A percentile compares a stretch with the other conserved stretches of the same genome.
phyloP scores from a whole-genome alignment of 768 basidiomycete genomes.

The Cubamyces lactineus region DNA sequence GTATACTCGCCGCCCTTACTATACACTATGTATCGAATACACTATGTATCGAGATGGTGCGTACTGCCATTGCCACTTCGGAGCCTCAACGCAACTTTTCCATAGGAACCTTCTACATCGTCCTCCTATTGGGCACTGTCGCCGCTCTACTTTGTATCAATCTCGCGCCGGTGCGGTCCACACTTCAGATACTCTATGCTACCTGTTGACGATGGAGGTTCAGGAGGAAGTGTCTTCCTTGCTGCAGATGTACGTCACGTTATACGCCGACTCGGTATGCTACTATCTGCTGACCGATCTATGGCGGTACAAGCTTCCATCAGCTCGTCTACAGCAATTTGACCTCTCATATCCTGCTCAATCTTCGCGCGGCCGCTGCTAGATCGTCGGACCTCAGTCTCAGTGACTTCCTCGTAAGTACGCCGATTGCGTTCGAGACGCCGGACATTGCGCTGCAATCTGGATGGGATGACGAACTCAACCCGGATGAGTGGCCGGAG shows the following conservation, averaged over 20 bases:
- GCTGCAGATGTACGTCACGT: neutral
- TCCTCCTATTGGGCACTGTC: slow-evolving; percentile 4
- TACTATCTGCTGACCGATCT: too few species aligned
- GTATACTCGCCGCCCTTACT: neutral
- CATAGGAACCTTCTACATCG: slow-evolving; percentile 6
- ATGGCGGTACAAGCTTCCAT: neutral
- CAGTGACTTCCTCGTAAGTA: neutral
- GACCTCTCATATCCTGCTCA: slow-evolving; percentile 18
- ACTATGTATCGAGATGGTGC: slow-evolving; percentile 20
- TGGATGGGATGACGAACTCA: too few species aligned
- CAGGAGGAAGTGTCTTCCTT: slow-evolving; percentile 2
- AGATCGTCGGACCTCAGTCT: neutral
- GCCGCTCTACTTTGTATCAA: slow-evolving; percentile 8
- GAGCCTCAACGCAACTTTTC: too few species aligned
- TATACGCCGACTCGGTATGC: neutral
- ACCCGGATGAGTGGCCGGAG: too few species aligned
- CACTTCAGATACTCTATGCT: neutral
- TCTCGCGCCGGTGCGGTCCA: neutral
- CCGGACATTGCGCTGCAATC: neutral
- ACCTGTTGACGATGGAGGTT: neutral
- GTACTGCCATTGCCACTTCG: neutral
- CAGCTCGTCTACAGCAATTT: slow-evolving; percentile 15
- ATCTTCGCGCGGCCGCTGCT: slow-evolving; percentile 13
- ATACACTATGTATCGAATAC: slow-evolving; percentile 9
- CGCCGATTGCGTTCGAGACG: slow-evolving; percentile 1